Percentiles rank a stretch among this genome's conserved stretches.
Conservation (phyloP, 176 grass and related monocot genomes). For the Guadua angustifolia region DNA sequence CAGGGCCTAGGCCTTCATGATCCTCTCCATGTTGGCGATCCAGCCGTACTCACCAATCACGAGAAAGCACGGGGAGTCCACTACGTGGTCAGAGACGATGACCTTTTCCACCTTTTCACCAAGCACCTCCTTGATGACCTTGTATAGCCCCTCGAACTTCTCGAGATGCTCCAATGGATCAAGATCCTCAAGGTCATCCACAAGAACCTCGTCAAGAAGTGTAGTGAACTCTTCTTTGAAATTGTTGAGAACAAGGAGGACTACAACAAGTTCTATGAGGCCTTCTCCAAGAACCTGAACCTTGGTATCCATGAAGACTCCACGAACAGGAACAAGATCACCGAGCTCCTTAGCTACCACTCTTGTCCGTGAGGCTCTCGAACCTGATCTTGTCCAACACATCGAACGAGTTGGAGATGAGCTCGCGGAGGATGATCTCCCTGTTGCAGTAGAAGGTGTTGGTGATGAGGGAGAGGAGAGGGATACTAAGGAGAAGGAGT, state of each 20-base stretch:
- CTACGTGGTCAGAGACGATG: too few relatives aligned
- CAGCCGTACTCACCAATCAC: too few relatives aligned
- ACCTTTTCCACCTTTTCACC: too few relatives aligned
- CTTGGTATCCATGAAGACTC: conserved; percentile 92
- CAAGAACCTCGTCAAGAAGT: conserved; percentile 98
- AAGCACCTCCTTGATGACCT: conserved; percentile 62
- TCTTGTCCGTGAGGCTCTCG: conserved; percentile 93
- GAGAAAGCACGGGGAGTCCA: too few relatives aligned
- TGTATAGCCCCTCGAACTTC: conserved; percentile 69
- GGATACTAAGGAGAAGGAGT: too few relatives aligned
- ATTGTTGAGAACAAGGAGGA: conserved; percentile 99
- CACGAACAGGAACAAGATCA: conserved; percentile 81
- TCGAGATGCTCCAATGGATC: conserved; percentile 97
- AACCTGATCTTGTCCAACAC: conserved; percentile 92
- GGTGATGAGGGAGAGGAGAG: too few relatives aligned
- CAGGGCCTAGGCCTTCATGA: too few relatives aligned
- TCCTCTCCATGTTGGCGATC: too few relatives aligned
- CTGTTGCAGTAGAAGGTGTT: too few relatives aligned
- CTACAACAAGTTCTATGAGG: conserved; percentile 96
- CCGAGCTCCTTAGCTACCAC: conserved; percentile 89
- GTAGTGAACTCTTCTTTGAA: conserved; percentile 94
- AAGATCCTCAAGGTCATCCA: conserved; percentile 96
- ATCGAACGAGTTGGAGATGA: too few relatives aligned
- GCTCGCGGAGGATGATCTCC: too few relatives aligned
- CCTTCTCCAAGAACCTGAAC: conserved; percentile 99